phyloP scores from a whole-genome alignment of 2,329 filamentous ascomycete species.

The Hyphodiscus sp. region DNA sequence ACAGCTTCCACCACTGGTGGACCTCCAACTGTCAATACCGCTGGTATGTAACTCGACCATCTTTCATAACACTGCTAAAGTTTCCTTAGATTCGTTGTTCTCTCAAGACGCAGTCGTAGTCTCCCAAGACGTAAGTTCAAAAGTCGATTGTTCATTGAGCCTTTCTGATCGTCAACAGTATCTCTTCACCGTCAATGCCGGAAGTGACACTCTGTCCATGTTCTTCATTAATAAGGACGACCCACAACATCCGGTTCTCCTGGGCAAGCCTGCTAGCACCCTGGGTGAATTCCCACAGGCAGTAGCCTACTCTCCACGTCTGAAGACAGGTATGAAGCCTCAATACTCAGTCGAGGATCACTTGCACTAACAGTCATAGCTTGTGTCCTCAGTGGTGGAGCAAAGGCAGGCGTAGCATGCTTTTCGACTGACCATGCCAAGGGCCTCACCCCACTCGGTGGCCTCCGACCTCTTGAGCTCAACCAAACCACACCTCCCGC shows the following conservation, averaged over 20 bases:
- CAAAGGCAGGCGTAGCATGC: conserved; percentile 39
- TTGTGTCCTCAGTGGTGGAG: conserved; percentile 41
- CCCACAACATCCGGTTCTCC: conserved; percentile 37
- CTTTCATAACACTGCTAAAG: not conserved
- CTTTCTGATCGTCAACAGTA: conserved; percentile 12
- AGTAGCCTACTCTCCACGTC: conserved; percentile 40
- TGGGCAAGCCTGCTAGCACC: conserved; percentile 37
- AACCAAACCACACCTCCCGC: conserved; percentile 47
- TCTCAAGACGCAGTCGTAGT: not conserved
- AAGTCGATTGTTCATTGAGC: not conserved
- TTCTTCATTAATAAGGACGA: conserved; percentile 37
- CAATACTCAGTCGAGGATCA: not conserved
- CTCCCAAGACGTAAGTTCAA: not conserved
- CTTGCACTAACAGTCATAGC: conserved; percentile 22
- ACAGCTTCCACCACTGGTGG: conserved; percentile 18
- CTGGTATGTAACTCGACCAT: not conserved
- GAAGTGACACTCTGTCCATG: conserved; percentile 45
- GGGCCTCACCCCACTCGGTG: conserved; percentile 39
- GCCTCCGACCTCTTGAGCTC: conserved; percentile 40
- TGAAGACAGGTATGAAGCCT: conserved; percentile 27
- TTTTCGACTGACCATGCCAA: conserved; percentile 29
- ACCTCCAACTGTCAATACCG: not conserved
- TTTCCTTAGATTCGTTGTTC: not conserved
- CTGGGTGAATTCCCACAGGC: conserved; percentile 47
- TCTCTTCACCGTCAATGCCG: conserved; percentile 49